phyloP scores from a whole-genome alignment of 495 filamentous ascomycete species.

The Niebla homalea region DNA sequence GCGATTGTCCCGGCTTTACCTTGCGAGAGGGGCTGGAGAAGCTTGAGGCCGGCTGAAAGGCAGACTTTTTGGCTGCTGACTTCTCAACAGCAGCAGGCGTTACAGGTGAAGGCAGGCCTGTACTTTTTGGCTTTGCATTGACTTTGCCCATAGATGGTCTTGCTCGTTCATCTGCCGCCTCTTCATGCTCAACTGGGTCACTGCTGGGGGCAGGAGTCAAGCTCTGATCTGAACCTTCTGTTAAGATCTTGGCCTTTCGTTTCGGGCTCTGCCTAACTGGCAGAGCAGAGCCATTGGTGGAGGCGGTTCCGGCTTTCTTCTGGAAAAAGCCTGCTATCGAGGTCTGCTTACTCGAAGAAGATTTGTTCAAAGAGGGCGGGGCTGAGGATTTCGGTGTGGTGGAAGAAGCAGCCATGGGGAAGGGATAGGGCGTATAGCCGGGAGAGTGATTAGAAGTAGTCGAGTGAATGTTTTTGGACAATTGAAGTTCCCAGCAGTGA shows the following conservation, averaged over 20 bases:
- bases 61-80: not conserved
- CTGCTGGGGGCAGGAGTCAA: slow-evolving; percentile 73
- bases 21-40: slow-evolving; percentile 34
- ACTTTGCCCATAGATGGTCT: not conserved
- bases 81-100: slow-evolving; percentile 8
- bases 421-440: not conserved
- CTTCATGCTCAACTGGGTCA: slow-evolving; percentile 36
- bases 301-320: slow-evolving; percentile 42
- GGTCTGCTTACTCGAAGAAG: slow-evolving; percentile 55
- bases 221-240: slow-evolving; percentile 33
- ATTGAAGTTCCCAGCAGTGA: no score
- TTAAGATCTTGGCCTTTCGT: slow-evolving; percentile 20
- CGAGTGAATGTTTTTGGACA: no score
- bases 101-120: slow-evolving; percentile 8
- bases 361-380: slow-evolving; percentile 31
- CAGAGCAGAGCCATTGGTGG: slow-evolving; percentile 22
- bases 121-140: slow-evolving; percentile 17
- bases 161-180: slow-evolving; percentile 22
- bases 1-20: slow-evolving; percentile 14
- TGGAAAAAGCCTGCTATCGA: slow-evolving; percentile 79
- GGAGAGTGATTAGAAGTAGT: no score
- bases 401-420: slow-evolving; percentile 7
- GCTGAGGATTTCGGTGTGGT: slow-evolving; percentile 22
- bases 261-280: slow-evolving; percentile 3
- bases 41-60: slow-evolving; percentile 6